A percentile compares a stretch with the other conserved stretches of the same genome.
Conservation (phyloP, 257 asterid genomes). For the Solanum medicagineum region DNA sequence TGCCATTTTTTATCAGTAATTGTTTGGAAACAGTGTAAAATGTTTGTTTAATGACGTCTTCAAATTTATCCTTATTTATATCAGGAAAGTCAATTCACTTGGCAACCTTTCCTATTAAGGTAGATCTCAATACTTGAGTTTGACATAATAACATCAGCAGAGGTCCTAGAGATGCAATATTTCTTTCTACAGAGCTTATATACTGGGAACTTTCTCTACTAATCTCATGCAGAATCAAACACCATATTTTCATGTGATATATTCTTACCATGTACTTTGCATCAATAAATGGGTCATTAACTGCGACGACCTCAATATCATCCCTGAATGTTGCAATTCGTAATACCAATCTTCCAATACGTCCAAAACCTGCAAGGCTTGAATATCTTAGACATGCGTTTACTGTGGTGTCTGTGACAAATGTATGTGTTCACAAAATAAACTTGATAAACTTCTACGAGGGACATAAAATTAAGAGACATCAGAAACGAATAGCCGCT, state of each 20-base stretch:
- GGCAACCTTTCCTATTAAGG: background rate
- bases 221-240: background rate
- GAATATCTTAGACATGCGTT: background rate
- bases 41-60: background rate
- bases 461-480: background rate
- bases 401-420: background rate
- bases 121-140: background rate
- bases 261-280: conserved; percentile 89
- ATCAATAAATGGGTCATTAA: conserved; percentile 92
- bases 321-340: conserved; percentile 84
- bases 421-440: background rate
- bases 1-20: background rate
- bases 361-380: conserved; percentile 75
- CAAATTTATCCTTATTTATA: background rate
- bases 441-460: background rate
- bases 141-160: background rate
- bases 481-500: background rate
- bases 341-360: conserved; percentile 87
- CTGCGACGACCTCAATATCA: conserved; percentile 95
- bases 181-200: background rate
- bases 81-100: background rate
- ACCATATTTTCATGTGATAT: background rate
- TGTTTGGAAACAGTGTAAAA: background rate
- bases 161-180: background rate
- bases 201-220: too few species aligned